These are phyloP conservation scores for Diaporthe citrichinensis DNA, from an alignment of 2,329 filamentous ascomycete species.

Conservation along the genomic window DNA sequence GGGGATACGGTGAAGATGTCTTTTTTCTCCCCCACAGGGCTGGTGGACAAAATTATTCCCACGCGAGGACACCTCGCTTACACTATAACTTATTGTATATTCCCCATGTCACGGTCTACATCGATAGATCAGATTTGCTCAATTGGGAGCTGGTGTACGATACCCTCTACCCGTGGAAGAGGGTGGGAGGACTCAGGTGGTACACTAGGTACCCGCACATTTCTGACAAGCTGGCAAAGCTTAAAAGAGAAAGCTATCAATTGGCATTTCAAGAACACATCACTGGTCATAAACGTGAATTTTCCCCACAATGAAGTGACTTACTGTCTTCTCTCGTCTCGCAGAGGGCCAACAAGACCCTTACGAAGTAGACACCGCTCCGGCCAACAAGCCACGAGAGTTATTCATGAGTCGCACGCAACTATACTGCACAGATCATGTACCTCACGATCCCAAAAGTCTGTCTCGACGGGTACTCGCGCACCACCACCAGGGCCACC, in stretches of 20 bases:
- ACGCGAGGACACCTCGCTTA: constrained; percentile 30
- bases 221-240: constrained; percentile 13
- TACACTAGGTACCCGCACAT: neutral
- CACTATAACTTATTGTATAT: constrained; percentile 35
- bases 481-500: neutral
- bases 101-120: constrained; percentile 5
- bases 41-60: constrained; percentile 10
- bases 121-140: constrained; percentile 26
- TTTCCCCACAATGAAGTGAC: neutral
- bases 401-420: constrained; percentile 14
- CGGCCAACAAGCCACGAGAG: neutral
- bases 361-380: neutral
- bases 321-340: neutral
- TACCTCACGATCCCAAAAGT: constrained; percentile 15
- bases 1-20: neutral
- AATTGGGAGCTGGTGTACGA: constrained; percentile 15
- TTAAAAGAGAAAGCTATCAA: neutral
- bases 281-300: neutral
- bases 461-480: neutral
- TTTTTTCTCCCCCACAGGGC: neutral
- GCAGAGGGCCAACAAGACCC: neutral
- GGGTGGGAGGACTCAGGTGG: neutral
- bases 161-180: constrained; percentile 4
- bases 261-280: constrained; percentile 6
- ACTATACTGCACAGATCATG: constrained; percentile 1